Conservation (phyloP, 2,329 filamentous ascomycete genomes). For the Curvularia sp. region DNA sequence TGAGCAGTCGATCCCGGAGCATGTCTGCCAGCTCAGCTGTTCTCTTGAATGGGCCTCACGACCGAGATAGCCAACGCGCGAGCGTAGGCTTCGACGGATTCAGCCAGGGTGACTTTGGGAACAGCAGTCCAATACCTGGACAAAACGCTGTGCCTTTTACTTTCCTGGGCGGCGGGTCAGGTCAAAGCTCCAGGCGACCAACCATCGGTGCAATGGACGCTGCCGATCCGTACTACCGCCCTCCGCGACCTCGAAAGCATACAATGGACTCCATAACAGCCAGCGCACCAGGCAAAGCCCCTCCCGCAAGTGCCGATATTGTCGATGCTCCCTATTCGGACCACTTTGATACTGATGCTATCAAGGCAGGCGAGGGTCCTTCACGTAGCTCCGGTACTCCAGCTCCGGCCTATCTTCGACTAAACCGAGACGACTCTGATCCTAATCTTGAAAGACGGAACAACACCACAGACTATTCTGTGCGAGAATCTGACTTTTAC, state of each 20-base stretch:
- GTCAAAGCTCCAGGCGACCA: slow-evolving; percentile 52
- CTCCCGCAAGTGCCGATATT: slow-evolving; percentile 58
- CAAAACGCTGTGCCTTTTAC: slow-evolving; percentile 75
- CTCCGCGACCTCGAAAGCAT: slow-evolving; percentile 72
- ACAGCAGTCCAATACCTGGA: slow-evolving; percentile 73
- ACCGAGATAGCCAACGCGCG: slow-evolving; percentile 51
- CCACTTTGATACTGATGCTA: slow-evolving; percentile 46
- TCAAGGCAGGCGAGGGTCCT: slow-evolving; percentile 43
- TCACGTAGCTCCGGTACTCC: slow-evolving; percentile 44
- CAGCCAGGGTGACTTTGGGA: slow-evolving; percentile 63
- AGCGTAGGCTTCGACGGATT: slow-evolving; percentile 64
- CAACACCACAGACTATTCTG: slow-evolving; percentile 81
- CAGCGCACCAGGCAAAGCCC: slow-evolving; percentile 54
- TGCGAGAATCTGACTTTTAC: slow-evolving; percentile 95
- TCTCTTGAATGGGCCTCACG: slow-evolving; percentile 61
- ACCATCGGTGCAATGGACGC: slow-evolving; percentile 48
- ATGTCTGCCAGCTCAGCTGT: slow-evolving; percentile 69
- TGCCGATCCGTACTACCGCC: slow-evolving; percentile 85
- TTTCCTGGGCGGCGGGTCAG: slow-evolving; percentile 62
- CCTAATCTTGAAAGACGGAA: slow-evolving; percentile 63
- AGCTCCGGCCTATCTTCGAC: slow-evolving; percentile 61
- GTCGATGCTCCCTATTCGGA: slow-evolving; percentile 56
- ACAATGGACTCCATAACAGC: slow-evolving; percentile 64
- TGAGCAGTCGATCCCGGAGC: slow-evolving; percentile 63
- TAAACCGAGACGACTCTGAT: slow-evolving; percentile 59